Evolutionary conservation across 768 basidiomycete species (phyloP).

Genomic region (Collybiopsis luxurians): DNA sequence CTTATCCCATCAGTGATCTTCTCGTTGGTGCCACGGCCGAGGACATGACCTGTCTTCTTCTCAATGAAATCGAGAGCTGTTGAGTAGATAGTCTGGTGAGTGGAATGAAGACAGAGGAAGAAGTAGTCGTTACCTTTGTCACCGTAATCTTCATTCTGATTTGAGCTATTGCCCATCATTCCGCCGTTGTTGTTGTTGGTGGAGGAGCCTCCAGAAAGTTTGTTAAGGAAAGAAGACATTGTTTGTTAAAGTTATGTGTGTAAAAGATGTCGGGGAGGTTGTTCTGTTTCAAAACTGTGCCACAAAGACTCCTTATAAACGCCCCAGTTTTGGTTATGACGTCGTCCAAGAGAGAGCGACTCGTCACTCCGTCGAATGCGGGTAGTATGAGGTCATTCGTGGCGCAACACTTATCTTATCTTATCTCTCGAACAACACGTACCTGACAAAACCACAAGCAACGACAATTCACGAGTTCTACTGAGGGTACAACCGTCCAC

Average conservation of each 20-base stretch:
- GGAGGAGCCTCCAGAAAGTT: not conserved
- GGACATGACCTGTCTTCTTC: constrained; percentile 1
- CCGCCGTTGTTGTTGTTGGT: not conserved
- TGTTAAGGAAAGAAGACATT: constrained; percentile 5
- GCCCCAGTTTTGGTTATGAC: not conserved
- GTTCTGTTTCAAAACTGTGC: no score
- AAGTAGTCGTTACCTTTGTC: not conserved
- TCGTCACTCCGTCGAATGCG: no score
- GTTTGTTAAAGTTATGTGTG: not conserved
- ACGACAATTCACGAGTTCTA: no score
- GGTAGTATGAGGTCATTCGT: no score
- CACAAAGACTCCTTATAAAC: no score
- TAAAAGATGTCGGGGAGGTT: no score
- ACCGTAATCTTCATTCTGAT: constrained; percentile 4
- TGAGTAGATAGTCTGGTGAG: not conserved
- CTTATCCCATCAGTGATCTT: constrained; percentile 1
- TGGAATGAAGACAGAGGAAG: not conserved
- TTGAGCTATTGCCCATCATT: not conserved
- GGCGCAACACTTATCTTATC: not conserved
- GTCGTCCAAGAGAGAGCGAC: not conserved
- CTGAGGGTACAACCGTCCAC: no score
- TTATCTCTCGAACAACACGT: no score
- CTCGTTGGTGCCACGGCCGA: not conserved
- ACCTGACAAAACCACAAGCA: no score
- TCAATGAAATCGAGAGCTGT: constrained; percentile 1